A percentile compares a stretch with the other conserved stretches of the same genome.
Conservation (phyloP, 495 filamentous ascomycete species). For the Chaetomium cochliodes region DNA sequence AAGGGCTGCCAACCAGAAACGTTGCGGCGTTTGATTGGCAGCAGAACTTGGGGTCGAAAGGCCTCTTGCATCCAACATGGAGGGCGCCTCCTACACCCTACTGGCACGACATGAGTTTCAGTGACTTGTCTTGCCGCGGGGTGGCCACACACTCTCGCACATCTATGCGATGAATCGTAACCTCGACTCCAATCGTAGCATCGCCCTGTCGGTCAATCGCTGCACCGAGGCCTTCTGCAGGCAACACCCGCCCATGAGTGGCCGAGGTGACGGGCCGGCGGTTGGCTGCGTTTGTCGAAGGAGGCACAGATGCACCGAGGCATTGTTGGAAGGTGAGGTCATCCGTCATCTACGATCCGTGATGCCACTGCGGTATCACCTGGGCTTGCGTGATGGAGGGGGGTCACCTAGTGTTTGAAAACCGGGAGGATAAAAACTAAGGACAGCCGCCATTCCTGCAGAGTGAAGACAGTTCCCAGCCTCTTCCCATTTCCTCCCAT, state of each 20-base stretch:
- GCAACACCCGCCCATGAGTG: constrained; percentile 3
- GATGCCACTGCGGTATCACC: background rate
- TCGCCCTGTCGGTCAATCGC: constrained; percentile 16
- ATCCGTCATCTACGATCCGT: background rate
- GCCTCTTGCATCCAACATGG: constrained; percentile 10
- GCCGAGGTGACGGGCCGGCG: constrained; percentile 9
- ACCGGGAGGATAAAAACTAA: background rate
- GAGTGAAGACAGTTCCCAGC: background rate
- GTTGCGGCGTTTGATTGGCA: constrained; percentile 20
- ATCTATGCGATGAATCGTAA: background rate
- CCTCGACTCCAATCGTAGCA: constrained; percentile 1
- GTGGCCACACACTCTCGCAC: background rate
- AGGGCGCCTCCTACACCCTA: constrained; percentile 2
- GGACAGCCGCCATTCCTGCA: background rate
- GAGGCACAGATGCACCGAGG: constrained; percentile 17
- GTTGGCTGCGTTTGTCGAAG: background rate
- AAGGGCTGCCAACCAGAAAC: constrained; percentile 16
- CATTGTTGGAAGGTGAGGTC: constrained; percentile 11
- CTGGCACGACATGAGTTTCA: background rate
- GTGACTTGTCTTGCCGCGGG: background rate
- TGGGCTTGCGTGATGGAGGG: constrained; percentile 1
- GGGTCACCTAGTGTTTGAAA: background rate
- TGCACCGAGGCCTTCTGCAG: constrained; percentile 21
- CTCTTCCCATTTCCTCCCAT: background rate
- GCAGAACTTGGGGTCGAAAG: background rate